Evolutionary conservation across 1,139 yeast species (phyloP).

Genomic region (Spathaspora sp.): DNA sequence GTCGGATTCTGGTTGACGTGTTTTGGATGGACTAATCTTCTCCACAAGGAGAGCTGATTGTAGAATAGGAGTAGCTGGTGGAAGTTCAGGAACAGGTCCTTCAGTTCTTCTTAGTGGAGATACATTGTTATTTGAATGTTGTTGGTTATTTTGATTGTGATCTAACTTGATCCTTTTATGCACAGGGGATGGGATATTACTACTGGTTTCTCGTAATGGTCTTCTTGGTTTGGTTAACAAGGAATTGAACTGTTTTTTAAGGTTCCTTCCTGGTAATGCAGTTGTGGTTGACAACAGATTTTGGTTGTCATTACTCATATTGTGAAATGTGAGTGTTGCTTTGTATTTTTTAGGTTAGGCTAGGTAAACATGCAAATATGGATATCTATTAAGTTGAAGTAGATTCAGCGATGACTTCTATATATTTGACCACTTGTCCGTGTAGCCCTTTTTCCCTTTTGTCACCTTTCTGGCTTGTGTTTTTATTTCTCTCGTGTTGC

Average conservation of each 20-base stretch:
- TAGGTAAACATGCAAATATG: background rate
- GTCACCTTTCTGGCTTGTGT: background rate
- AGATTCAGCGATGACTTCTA: background rate
- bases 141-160: background rate
- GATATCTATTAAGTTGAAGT: background rate
- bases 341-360: background rate
- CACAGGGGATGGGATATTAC: conserved; percentile 42
- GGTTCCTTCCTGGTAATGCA: conserved; percentile 5
- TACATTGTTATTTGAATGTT: background rate
- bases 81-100: background rate
- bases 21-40: background rate
- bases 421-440: background rate
- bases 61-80: background rate
- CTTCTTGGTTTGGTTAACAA: conserved; percentile 23
- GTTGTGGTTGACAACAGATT: conserved; percentile 1
- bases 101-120: background rate
- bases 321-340: background rate
- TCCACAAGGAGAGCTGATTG: background rate
- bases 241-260: conserved; percentile 15
- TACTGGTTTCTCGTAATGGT: conserved; percentile 45
- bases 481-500: background rate
- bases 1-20: background rate
- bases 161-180: conserved; percentile 27
- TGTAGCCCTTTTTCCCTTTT: background rate
- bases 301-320: background rate